Evolutionary conservation across 495 filamentous ascomycete species (phyloP), one percentile per base, ranked within the genome.

Genomic region (Aspergillus haitiensis): DNA sequence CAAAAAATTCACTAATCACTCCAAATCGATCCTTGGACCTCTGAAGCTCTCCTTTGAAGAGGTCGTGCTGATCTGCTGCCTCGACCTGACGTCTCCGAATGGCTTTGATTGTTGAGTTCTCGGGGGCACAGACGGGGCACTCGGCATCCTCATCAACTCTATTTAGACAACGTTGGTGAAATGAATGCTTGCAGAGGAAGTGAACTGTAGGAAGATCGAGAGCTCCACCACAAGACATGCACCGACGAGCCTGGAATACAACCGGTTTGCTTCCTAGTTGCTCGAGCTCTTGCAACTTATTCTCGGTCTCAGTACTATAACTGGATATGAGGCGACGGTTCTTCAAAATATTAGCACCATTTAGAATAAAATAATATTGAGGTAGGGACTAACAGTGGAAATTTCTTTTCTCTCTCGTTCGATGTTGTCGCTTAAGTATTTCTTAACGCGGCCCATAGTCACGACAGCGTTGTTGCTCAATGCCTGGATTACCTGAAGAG

Each of bases 361-460:
- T 42, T 56, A 12, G 2, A 10, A n/a, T 7, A 51, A 36, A 27
- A 27, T 27, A 27, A 27, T 7, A 40, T 15, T 34, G 16, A 9
- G 9, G 37, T 6, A 7, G 12, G 9, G 7, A 64, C 76, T 55
- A 70, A 86, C 84, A 15, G 75, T 83, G 8, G 84, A 83, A 58
- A 98, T 97, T 60, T 97, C 91, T 52, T 86, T 84, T 27, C 88
- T 82, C 75, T 98, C 94, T 39, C 88, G 82, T 60, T 93, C 88
- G 69, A 98, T 95, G 15, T 92, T 94, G 50, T 88, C 82, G 56
- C 87, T 84, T 5, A 98, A 85, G 68, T 98, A 98, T 32, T 86
- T 86, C 78, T 97, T 98, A 46, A 98, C 87, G 78, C 97, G 89
- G 35, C 95, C 94, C 89, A 98, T 97, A 1, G 92, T 97, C 1